Conservation (phyloP, 768 basidiomycete species). For the Kwoniella heveanensis region DNA sequence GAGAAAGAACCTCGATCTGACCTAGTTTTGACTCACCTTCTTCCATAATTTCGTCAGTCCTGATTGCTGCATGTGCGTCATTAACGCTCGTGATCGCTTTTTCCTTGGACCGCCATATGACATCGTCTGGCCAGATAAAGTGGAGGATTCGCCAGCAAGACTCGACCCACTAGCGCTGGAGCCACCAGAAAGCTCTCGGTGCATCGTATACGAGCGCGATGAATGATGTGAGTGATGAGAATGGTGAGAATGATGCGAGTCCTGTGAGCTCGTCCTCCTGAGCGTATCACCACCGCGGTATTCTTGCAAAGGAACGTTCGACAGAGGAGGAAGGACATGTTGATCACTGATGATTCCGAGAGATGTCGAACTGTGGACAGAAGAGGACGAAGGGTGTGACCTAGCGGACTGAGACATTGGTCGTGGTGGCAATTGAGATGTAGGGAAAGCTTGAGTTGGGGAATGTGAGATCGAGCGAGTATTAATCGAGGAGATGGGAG, state of each 20-base stretch:
- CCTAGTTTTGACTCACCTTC: constrained; percentile 27
- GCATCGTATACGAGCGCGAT: constrained; percentile 8
- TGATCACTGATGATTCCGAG: not conserved
- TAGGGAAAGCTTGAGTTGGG: not conserved
- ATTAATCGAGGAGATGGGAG: not conserved
- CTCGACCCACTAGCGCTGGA: constrained; percentile 11
- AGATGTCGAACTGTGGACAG: not conserved
- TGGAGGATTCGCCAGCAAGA: constrained; percentile 5
- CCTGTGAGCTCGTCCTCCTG: not conserved
- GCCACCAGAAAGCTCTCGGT: constrained; percentile 12
- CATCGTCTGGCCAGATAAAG: not conserved
- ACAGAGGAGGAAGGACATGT: not conserved
- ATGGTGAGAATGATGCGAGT: not conserved
- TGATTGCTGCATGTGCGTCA: constrained; percentile 27
- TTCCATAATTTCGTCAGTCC: constrained; percentile 27
- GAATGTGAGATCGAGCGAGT: constrained; percentile 2
- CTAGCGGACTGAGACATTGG: constrained; percentile 3
- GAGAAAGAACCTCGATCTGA: constrained; percentile 2
- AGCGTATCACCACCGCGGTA: not conserved
- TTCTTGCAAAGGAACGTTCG: not conserved
- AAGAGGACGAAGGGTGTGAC: not conserved
- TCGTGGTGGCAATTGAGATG: constrained; percentile 4
- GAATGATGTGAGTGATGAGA: constrained; percentile 10
- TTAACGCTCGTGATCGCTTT: constrained; percentile 28
- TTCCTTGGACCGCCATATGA: constrained; percentile 14